Conservation (phyloP, 768 basidiomycete species). For the Termitomyces sp. region DNA sequence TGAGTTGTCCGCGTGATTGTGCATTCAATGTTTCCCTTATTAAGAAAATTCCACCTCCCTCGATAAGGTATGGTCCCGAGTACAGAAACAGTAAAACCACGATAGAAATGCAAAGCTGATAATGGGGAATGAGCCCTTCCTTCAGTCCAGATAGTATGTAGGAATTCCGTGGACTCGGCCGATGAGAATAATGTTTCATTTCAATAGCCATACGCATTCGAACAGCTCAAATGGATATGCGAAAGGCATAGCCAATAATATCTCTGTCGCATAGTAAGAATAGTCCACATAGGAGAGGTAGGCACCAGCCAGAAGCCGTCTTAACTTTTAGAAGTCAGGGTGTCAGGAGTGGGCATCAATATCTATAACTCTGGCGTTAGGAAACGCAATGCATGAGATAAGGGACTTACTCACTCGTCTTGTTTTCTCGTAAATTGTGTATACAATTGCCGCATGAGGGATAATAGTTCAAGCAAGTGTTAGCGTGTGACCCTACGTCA, state of each 20-base stretch:
- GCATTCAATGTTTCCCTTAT: conserved; percentile 22
- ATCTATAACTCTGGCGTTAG: not conserved
- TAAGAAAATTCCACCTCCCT: conserved; percentile 20
- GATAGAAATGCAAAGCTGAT: conserved; percentile 4
- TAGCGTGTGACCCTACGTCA: not conserved
- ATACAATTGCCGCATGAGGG: conserved; percentile 1
- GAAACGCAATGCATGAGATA: not conserved
- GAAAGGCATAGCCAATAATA: not conserved
- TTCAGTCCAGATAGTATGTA: not conserved
- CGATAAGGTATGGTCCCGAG: conserved; percentile 15
- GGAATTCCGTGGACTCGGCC: not conserved
- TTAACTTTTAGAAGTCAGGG: not conserved
- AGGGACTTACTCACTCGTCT: conserved; percentile 1
- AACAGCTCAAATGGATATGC: conserved; percentile 4
- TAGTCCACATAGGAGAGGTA: not conserved
- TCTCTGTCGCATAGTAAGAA: not conserved
- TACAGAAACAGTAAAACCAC: not conserved
- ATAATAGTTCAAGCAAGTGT: conserved; percentile 1
- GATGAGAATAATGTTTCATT: conserved; percentile 1
- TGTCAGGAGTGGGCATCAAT: not conserved
- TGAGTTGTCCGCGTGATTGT: conserved; percentile 10
- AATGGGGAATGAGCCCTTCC: not conserved
- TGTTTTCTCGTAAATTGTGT: not conserved
- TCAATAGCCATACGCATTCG: conserved; percentile 2
- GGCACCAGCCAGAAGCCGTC: too few species aligned